A percentile compares a stretch with the other conserved stretches of the same genome.
Conservation (phyloP, 2,329 filamentous ascomycete species). For the Aspergillus neotritici region DNA sequence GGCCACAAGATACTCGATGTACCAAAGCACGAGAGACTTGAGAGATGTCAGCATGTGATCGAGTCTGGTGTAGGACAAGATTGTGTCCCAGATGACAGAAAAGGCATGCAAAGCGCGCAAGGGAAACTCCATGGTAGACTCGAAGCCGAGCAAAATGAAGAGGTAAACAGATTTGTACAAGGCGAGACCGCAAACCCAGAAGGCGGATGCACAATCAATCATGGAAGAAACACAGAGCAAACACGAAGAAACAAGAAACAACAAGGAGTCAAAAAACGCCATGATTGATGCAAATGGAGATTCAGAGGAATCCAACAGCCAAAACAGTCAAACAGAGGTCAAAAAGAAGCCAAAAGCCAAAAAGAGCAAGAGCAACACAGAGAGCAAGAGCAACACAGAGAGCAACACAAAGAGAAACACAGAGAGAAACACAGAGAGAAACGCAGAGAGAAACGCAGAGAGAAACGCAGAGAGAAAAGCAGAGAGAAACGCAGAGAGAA, state of each 20-base stretch:
- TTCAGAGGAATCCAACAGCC: neutral
- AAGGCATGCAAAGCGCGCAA: too few species aligned
- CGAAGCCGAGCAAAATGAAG: too few species aligned
- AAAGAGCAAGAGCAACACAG: neutral
- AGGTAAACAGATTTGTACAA: too few species aligned
- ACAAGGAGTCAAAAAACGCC: neutral
- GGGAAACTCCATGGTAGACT: too few species aligned
- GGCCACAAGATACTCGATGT: too few species aligned
- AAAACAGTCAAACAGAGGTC: too few species aligned
- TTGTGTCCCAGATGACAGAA: too few species aligned
- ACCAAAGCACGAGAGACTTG: too few species aligned
- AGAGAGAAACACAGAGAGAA: neutral
- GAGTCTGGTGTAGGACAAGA: too few species aligned
- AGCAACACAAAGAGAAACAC: conserved; percentile 1
- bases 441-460: neutral
- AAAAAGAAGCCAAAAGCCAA: neutral
- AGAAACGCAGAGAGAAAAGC: conserved; percentile 1
- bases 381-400: neutral
- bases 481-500: neutral
- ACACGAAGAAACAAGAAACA: neutral
- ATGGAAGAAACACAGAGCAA: neutral
- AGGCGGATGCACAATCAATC: neutral
- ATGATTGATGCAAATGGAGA: neutral
- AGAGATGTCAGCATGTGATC: too few species aligned
- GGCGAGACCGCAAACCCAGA: neutral